Evolutionary conservation across 257 asterid species (phyloP).

Genomic region (Lycium barbarum): DNA sequence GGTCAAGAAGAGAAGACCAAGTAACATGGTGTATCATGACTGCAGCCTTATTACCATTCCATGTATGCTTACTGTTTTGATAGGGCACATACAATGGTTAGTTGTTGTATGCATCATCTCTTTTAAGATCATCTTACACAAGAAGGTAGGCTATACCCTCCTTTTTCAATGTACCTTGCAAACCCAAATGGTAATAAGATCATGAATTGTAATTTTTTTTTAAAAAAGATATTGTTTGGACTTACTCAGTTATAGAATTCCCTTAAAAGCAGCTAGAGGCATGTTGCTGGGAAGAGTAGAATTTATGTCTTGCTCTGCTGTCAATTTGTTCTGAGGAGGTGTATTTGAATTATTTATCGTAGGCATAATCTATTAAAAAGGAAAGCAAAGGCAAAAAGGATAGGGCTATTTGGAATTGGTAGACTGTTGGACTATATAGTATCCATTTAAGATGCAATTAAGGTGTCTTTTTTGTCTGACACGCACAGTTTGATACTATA

Average conservation of each 20-base stretch:
- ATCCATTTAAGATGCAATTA: not conserved
- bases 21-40: not conserved
- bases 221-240: not conserved
- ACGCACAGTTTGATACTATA: not conserved
- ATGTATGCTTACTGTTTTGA: not conserved
- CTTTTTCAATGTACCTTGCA: not conserved
- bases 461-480: not conserved
- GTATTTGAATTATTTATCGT: not conserved
- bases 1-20: constrained; percentile 4
- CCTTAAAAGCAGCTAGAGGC: not conserved
- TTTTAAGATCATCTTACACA: not conserved
- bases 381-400: not conserved
- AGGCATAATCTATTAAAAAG: not conserved
- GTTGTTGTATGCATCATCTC: not conserved
- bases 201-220: not conserved
- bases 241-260: not conserved
- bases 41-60: not conserved
- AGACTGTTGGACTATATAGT: not conserved
- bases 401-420: not conserved
- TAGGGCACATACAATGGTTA: not conserved
- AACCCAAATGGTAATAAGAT: not conserved
- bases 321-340: not conserved
- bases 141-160: not conserved
- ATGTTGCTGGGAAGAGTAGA: not conserved
- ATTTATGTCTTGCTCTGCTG: not conserved